These are phyloP conservation scores for Pilobolus umbonatus DNA, from an alignment of 192 early-diverging fungal species.

Conservation along the genomic window DNA sequence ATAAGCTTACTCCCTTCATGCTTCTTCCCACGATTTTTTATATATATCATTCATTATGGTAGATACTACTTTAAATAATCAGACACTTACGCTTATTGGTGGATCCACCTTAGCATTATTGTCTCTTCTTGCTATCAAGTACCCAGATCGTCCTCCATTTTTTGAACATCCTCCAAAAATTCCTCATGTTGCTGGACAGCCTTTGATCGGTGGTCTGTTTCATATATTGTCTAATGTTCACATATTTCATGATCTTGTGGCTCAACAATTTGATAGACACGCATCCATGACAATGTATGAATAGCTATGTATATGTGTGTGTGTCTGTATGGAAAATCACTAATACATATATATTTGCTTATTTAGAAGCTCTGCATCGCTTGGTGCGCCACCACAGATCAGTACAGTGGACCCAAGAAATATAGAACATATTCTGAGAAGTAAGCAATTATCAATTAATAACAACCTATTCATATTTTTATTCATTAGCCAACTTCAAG, in stretches of 20 bases:
- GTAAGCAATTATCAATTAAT: slow-evolving; percentile 2
- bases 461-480: background rate
- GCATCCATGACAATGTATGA: background rate
- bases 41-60: too few species aligned
- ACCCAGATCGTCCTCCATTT: slow-evolving; percentile 21
- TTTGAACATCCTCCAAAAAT: slow-evolving; percentile 3
- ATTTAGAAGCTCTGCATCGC: background rate
- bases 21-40: too few species aligned
- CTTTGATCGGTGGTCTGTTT: slow-evolving; percentile 16
- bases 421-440: slow-evolving; percentile 33
- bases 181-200: slow-evolving; percentile 1
- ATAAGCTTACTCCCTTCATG: too few species aligned
- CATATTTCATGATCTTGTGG: slow-evolving; percentile 4
- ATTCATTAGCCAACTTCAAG: slow-evolving; percentile 24
- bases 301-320: background rate
- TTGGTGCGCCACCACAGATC: slow-evolving; percentile 18
- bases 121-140: slow-evolving; percentile 8
- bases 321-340: too few species aligned
- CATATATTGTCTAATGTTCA: background rate
- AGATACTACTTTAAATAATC: too few species aligned
- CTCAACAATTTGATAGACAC: background rate
- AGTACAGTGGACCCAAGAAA: slow-evolving; percentile 21
- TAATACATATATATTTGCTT: too few species aligned
- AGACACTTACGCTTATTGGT: too few species aligned
- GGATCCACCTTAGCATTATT: background rate